A percentile compares a stretch with the other conserved stretches of the same genome.
Conservation (phyloP, 1,284 basidiomycete species). For the Tilletiopsis washingtonensis region DNA sequence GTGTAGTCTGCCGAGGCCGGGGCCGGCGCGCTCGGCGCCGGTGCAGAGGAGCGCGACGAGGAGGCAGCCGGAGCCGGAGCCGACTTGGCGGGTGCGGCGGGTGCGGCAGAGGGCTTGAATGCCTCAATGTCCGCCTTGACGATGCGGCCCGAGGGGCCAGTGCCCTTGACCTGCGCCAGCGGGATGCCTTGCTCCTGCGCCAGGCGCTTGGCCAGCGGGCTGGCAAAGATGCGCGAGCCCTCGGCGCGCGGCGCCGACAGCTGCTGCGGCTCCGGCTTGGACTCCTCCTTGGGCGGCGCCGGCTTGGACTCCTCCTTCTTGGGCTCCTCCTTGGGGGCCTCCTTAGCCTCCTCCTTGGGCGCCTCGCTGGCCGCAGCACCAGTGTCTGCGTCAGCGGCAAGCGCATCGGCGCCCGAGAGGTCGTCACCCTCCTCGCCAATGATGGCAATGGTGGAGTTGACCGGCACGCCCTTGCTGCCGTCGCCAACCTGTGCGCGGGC, state of each 20-base stretch:
- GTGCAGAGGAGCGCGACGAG: conserved; percentile 17
- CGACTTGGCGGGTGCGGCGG: conserved; percentile 14
- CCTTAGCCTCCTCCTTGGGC: conserved; percentile 1
- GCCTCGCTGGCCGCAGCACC: neutral
- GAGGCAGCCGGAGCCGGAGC: conserved; percentile 12
- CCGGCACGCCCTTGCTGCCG: conserved; percentile 45
- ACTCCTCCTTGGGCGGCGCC: conserved; percentile 44
- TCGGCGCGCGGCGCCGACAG: conserved; percentile 22
- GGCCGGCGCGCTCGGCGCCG: conserved; percentile 12
- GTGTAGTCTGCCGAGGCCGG: conserved; percentile 62
- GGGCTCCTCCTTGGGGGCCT: conserved; percentile 52
- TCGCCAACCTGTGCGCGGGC: conserved; percentile 15
- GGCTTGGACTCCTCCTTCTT: conserved; percentile 35
- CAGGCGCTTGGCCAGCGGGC: conserved; percentile 91
- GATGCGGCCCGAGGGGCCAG: conserved; percentile 89
- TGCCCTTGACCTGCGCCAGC: conserved; percentile 80
- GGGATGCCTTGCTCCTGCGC: conserved; percentile 92
- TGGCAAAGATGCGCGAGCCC: conserved; percentile 66
- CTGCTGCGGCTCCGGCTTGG: conserved; percentile 34
- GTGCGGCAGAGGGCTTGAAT: conserved; percentile 52
- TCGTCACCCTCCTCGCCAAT: conserved; percentile 51
- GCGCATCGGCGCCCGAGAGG: conserved; percentile 40
- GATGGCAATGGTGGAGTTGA: conserved; percentile 48
- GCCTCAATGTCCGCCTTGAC: conserved; percentile 87
- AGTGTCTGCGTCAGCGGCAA: conserved; percentile 16